Evolutionary conservation across 371 early-diverging fungal species (phyloP).

Genomic region (Syncephalastrum monosporum): DNA sequence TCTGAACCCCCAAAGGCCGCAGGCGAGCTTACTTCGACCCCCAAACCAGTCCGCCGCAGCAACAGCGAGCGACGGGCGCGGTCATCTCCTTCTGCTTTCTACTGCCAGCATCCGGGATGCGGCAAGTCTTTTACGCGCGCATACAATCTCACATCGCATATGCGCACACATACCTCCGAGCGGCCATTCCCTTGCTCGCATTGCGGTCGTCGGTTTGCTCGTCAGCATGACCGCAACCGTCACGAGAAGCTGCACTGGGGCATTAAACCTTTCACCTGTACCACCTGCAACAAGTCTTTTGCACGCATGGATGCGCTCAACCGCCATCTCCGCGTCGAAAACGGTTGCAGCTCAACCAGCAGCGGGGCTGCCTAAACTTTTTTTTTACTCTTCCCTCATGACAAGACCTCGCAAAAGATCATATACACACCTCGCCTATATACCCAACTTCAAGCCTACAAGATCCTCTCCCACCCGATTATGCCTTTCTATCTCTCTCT

Average conservation of each 20-base stretch:
- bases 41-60: constrained; percentile 16
- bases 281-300: constrained; percentile 51
- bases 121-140: constrained; percentile 62
- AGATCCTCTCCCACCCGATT: too few species aligned
- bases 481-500: too few species aligned
- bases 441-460: too few species aligned
- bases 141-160: constrained; percentile 69
- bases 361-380: too few species aligned
- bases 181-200: constrained; percentile 37
- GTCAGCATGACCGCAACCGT: constrained; percentile 60
- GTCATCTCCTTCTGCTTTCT: constrained; percentile 1
- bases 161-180: constrained; percentile 59
- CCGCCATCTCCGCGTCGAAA: constrained; percentile 66
- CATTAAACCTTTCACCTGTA: constrained; percentile 53
- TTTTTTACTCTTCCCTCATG: too few species aligned
- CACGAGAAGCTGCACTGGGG: constrained; percentile 59
- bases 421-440: too few species aligned
- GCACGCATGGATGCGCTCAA: constrained; percentile 69
- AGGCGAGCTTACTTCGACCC: constrained; percentile 3
- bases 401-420: too few species aligned
- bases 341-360: constrained; percentile 35
- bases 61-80: constrained; percentile 14
- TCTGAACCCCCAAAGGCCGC: constrained; percentile 23
- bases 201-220: constrained; percentile 49
- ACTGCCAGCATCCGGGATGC: constrained; percentile 51